Conservation (phyloP, 1,139 yeast species). For the Debaryomycetaceae sp. region DNA sequence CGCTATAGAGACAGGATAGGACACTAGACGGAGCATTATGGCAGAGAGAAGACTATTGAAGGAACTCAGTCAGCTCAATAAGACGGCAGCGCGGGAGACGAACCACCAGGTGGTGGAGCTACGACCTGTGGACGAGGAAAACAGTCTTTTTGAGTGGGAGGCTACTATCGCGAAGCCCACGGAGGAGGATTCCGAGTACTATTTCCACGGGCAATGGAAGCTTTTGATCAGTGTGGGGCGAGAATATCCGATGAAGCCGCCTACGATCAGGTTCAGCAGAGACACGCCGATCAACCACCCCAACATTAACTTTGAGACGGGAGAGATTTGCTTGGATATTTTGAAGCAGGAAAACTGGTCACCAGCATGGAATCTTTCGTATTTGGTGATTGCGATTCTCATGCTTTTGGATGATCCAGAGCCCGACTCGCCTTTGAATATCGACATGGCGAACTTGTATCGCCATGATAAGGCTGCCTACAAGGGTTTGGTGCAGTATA, state of each 20-base stretch:
- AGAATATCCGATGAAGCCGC: slow-evolving; percentile 71
- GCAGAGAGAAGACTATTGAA: slow-evolving; percentile 30
- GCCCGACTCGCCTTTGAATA: slow-evolving; percentile 80
- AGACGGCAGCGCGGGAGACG: slow-evolving; percentile 15
- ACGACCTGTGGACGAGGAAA: slow-evolving; percentile 40
- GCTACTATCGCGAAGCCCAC: slow-evolving; percentile 59
- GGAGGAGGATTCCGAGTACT: slow-evolving; percentile 35
- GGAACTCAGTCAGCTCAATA: slow-evolving; percentile 23
- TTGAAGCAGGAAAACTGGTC: slow-evolving; percentile 68
- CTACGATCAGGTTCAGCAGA: slow-evolving; percentile 48
- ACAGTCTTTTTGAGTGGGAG: slow-evolving; percentile 53
- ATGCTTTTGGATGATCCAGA: slow-evolving; percentile 73
- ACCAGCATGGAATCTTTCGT: slow-evolving; percentile 81
- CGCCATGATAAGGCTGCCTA: slow-evolving; percentile 55
- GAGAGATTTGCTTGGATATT: slow-evolving; percentile 85
- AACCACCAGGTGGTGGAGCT: slow-evolving; percentile 41
- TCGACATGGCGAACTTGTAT: slow-evolving; percentile 79
- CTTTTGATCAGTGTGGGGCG: slow-evolving; percentile 49
- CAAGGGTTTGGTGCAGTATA: slow-evolving; percentile 61
- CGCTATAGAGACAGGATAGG: too few species aligned
- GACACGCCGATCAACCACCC: slow-evolving; percentile 64
- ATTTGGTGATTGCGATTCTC: slow-evolving; percentile 69
- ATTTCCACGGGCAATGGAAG: slow-evolving; percentile 57
- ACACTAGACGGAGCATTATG: too few species aligned
- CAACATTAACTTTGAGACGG: slow-evolving; percentile 64